Evolutionary conservation across 352 stramenopile genomes (phyloP).

Genomic region (Elongisporangium undulatum): DNA sequence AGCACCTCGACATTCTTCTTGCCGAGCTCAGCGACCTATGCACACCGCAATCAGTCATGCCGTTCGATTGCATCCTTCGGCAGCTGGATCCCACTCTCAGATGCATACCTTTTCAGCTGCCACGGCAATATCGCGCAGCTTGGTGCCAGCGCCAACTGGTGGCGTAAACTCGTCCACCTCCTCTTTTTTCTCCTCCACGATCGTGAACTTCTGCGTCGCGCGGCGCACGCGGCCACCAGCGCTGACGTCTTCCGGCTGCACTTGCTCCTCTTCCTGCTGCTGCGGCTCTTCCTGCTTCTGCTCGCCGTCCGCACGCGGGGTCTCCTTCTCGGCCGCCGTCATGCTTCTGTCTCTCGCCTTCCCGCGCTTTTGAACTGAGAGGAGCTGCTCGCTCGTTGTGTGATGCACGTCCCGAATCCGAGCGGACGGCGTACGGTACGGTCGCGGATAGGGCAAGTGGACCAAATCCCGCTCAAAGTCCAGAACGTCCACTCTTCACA

Average conservation of each 20-base stretch:
- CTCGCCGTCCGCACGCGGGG: constrained; percentile 1
- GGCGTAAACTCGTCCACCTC: constrained; percentile 61
- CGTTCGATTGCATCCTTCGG: not conserved
- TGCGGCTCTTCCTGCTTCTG: constrained; percentile 8
- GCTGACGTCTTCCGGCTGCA: constrained; percentile 15
- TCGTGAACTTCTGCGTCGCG: constrained; percentile 66
- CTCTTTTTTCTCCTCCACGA: constrained; percentile 36
- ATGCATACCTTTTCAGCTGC: constrained; percentile 39
- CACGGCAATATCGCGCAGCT: constrained; percentile 62
- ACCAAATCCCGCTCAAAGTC: not conserved
- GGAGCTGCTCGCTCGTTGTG: not conserved
- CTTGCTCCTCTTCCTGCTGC: constrained; percentile 4
- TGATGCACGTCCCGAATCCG: not conserved
- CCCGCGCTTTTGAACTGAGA: constrained; percentile 13
- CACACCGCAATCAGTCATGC: not conserved
- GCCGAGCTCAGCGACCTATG: constrained; percentile 50
- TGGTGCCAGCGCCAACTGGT: constrained; percentile 41
- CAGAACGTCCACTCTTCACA: not conserved
- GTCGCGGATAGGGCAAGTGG: not conserved
- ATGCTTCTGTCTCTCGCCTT: constrained; percentile 2
- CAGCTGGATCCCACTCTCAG: constrained; percentile 1
- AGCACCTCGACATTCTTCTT: constrained; percentile 74
- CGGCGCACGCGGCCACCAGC: constrained; percentile 48
- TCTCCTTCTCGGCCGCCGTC: not conserved
- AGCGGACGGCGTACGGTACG: not conserved